Conservation (phyloP, 1,139 yeast species). For the Yamadazyma membranifaciens region DNA sequence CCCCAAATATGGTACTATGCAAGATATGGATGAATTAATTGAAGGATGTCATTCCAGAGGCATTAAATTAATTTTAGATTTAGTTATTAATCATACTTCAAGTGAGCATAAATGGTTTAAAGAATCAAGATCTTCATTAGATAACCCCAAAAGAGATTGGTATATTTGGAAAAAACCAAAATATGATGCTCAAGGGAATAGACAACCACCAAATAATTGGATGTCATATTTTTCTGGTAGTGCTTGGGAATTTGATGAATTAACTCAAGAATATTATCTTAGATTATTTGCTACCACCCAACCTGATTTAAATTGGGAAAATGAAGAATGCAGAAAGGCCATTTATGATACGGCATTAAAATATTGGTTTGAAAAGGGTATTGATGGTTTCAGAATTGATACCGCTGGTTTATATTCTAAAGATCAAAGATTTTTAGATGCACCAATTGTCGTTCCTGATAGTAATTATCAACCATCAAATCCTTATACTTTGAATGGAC, state of each 20-base stretch:
- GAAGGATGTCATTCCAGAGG: constrained; percentile 48
- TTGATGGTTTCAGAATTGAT: constrained; percentile 62
- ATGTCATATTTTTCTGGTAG: constrained; percentile 50
- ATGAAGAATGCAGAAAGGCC: constrained; percentile 50
- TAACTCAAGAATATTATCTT: constrained; percentile 53
- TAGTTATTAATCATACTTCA: constrained; percentile 62
- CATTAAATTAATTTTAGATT: constrained; percentile 52
- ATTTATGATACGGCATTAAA: constrained; percentile 49
- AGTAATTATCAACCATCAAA: constrained; percentile 41
- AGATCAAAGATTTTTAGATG: constrained; percentile 47
- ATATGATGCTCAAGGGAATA: constrained; percentile 40
- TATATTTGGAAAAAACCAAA: constrained; percentile 55
- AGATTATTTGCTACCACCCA: constrained; percentile 53
- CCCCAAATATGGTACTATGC: constrained; percentile 52
- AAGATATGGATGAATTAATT: constrained; percentile 50
- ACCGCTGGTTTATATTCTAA: constrained; percentile 56
- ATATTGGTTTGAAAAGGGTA: constrained; percentile 58
- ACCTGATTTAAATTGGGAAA: constrained; percentile 65
- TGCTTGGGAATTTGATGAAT: constrained; percentile 58
- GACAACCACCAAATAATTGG: constrained; percentile 63
- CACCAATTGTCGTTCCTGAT: constrained; percentile 46
- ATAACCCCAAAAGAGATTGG: constrained; percentile 62
- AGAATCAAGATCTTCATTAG: constrained; percentile 52
- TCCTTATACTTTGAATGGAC: constrained; percentile 42
- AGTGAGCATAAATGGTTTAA: constrained; percentile 57